Base-by-base conservation (phyloP, 2,329 filamentous ascomycete species). In the Colletotrichum neosansevieriae region DNA sequence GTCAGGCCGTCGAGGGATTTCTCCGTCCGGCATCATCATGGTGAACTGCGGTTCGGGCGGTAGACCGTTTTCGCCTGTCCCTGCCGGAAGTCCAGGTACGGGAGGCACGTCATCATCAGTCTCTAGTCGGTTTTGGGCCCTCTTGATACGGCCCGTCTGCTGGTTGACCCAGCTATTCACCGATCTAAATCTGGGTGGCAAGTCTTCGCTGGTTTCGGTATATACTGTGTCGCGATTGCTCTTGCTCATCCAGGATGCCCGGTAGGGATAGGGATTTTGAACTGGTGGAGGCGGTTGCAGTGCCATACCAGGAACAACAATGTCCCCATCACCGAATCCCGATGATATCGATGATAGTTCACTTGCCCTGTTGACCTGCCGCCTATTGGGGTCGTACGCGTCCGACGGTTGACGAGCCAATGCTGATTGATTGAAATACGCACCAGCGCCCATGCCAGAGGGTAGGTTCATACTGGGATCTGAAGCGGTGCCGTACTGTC, bases 131-230 rank as follows among this genome's bases (percentile, higher is more conserved):
- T 81, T 79, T 72, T 83, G 79, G 2, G 82, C 83, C 29, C 84
- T 80, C 72, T 83, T 83, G 34, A 88, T 75, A 3, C 87, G 82
- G 2, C 84, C 84, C 9, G 84, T 85, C 76, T 91, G 89, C 74
- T 91, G 88, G 71, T 85, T 84, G 2, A 92, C 89, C 89, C 89
- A 92, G 34, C 87, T 89, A 63, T 81, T 83, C 63, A 91, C 81
- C 6, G 82, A 84, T 40, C 87, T 83, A 75, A 90, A 91, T 4
- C 85, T 83, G 13, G 86, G 81, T 5, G 86, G 83, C 50, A 78
- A 76, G 69, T 89, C 87, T 38, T 88, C 83, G 58, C 85, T 88
- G 4, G 82, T 80, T 58, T 82, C 79, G 0, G 86, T 88, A 72
- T 84, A 87, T 2, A 85, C 76, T 0, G 86, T 88, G 50, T 88